Evolutionary conservation across 176 grass and related monocot genomes (phyloP).

Genomic region (Puccinellia tenuiflora): DNA sequence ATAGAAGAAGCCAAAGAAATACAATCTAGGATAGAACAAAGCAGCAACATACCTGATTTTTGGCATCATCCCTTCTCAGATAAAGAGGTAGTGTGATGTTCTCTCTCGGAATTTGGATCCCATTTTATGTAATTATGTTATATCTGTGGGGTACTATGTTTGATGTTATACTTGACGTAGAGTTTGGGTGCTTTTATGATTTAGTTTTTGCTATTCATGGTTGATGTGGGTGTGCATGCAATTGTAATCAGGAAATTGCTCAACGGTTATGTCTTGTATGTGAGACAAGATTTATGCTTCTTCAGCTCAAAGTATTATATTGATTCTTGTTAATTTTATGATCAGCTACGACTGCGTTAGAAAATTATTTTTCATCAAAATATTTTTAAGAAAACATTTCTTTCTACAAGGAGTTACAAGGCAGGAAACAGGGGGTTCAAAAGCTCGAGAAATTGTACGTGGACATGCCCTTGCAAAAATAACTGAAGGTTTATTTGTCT

Average conservation of each 20-base stretch:
- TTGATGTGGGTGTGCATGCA: neutral
- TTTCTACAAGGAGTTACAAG: slow-evolving; percentile 73
- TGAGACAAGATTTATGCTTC: neutral
- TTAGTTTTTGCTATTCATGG: neutral
- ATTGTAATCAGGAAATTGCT: neutral
- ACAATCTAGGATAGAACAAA: slow-evolving; percentile 47
- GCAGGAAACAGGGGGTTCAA: slow-evolving; percentile 64
- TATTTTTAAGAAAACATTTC: slow-evolving; percentile 42
- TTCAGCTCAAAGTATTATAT: neutral
- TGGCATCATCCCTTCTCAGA: slow-evolving; percentile 48
- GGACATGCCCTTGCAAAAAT: slow-evolving; percentile 83
- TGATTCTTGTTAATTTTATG: slow-evolving; percentile 2
- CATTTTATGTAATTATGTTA: neutral
- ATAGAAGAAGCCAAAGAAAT: slow-evolving; percentile 93
- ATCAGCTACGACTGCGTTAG: neutral
- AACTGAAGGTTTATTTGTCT: slow-evolving; percentile 58
- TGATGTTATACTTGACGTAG: neutral
- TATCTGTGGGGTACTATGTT: neutral
- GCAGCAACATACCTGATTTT: slow-evolving; percentile 27
- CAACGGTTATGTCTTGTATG: neutral
- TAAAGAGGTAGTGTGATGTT: slow-evolving; percentile 50
- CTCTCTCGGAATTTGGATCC: neutral
- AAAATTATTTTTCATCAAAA: neutral
- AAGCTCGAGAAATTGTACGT: slow-evolving; percentile 79
- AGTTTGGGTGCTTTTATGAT: neutral